A percentile compares a stretch with the other conserved stretches of the same genome.
phyloP scores from a whole-genome alignment of 352 stramenopile genomes.

The Phytophthora europaea region DNA sequence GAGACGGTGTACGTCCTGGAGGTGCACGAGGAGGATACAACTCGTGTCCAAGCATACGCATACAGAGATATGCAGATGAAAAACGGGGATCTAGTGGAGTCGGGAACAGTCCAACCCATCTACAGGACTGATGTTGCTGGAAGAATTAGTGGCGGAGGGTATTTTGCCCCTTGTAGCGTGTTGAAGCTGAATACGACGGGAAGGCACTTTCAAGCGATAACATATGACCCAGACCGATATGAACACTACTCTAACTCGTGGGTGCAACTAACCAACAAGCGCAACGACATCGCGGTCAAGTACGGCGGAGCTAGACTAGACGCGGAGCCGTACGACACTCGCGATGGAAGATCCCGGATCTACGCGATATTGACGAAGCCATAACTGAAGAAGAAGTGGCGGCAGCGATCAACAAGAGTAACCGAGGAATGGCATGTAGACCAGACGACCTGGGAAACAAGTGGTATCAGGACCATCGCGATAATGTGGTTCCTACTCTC shows the following conservation, averaged over 20 bases:
- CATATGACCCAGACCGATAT: too few species aligned
- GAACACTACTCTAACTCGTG: not conserved
- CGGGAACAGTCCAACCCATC: not conserved
- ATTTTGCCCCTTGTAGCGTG: not conserved
- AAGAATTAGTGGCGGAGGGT: not conserved
- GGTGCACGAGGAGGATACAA: not conserved
- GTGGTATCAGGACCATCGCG: conserved; percentile 5
- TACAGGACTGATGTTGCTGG: not conserved
- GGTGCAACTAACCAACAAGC: not conserved
- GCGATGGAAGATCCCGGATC: not conserved
- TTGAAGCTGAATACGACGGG: not conserved
- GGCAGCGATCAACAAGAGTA: not conserved
- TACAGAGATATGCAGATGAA: not conserved
- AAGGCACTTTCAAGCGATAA: not conserved
- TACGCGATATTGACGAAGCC: not conserved
- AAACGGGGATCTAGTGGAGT: not conserved
- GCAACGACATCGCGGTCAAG: not conserved
- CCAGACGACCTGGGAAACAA: conserved; percentile 1
- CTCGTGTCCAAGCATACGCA: not conserved
- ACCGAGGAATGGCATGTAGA: conserved; percentile 4
- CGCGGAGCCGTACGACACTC: not conserved
- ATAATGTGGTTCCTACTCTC: not conserved
- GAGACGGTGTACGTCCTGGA: conserved; percentile 1
- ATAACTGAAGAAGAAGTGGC: conserved; percentile 4
- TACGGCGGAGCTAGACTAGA: not conserved